Conservation (phyloP, 2,329 filamentous ascomycete species). For the Madurella fahalii region DNA sequence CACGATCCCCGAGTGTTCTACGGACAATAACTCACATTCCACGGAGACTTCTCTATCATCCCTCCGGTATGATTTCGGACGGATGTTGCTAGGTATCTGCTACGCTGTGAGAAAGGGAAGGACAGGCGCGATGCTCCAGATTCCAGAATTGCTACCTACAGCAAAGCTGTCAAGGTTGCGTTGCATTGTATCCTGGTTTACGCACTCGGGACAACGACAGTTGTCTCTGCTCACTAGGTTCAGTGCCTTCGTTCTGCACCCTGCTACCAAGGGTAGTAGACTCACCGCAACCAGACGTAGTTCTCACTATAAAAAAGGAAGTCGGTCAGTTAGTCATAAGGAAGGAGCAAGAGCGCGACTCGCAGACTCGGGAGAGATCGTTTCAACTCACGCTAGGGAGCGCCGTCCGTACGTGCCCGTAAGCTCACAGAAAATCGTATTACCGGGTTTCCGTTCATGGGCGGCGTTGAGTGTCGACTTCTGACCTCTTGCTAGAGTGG, state of each 20-base stretch:
- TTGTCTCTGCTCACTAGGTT: conserved; percentile 50
- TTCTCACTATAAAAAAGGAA: background rate
- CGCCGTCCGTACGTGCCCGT: background rate
- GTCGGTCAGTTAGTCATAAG: background rate
- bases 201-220: conserved; percentile 63
- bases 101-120: conserved; percentile 9
- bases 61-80: conserved; percentile 31
- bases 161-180: conserved; percentile 64
- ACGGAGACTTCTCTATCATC: conserved; percentile 17
- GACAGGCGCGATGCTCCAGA: background rate
- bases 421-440: background rate
- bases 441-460: background rate
- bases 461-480: too few species aligned
- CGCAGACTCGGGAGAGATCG: background rate
- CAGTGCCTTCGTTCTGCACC: background rate
- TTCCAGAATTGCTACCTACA: conserved; percentile 40
- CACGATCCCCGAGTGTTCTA: background rate
- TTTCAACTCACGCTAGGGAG: background rate
- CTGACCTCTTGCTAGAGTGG: too few species aligned
- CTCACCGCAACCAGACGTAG: conserved; percentile 25
- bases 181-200: conserved; percentile 68
- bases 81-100: conserved; percentile 46
- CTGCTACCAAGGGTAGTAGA: background rate
- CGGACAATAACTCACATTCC: conserved; percentile 1
- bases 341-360: too few species aligned